Conservation (phyloP, 768 basidiomycete species). For the Leccinum pellstonianum region DNA sequence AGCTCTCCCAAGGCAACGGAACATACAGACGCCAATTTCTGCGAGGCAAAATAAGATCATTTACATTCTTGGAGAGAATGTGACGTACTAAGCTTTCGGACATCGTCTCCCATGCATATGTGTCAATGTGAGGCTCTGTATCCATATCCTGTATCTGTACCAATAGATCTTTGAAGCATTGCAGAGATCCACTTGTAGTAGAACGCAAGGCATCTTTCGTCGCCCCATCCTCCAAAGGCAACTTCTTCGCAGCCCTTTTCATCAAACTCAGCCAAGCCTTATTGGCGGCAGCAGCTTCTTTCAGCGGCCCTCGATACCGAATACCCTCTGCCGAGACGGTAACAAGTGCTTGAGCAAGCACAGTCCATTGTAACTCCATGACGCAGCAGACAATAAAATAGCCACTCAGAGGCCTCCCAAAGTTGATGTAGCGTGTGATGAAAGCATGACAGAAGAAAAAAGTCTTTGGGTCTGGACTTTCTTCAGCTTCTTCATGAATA, state of each 20-base stretch:
- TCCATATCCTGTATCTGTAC: slow-evolving; percentile 84
- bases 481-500: slow-evolving; percentile 53
- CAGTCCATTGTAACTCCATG: slow-evolving; percentile 81
- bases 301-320: slow-evolving; percentile 28
- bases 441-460: slow-evolving; percentile 66
- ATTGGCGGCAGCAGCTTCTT: slow-evolving; percentile 82
- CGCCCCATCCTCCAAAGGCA: slow-evolving; percentile 37
- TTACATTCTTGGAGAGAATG: background rate
- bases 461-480: slow-evolving; percentile 33
- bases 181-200: slow-evolving; percentile 61
- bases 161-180: slow-evolving; percentile 75
- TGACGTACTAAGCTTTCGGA: slow-evolving; percentile 77
- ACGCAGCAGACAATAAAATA: slow-evolving; percentile 91
- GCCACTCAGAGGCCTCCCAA: slow-evolving; percentile 77
- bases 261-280: slow-evolving; percentile 74
- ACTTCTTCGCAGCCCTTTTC: slow-evolving; percentile 43
- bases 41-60: background rate
- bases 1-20: slow-evolving; percentile 68
- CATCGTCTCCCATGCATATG: slow-evolving; percentile 93
- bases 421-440: slow-evolving; percentile 69
- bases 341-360: slow-evolving; percentile 69
- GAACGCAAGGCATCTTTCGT: slow-evolving; percentile 43
- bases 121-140: slow-evolving; percentile 72
- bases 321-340: slow-evolving; percentile 35
- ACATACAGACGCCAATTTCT: slow-evolving; percentile 88